phyloP scores from a whole-genome alignment of 257 asterid species.

The Jacaranda copaia region DNA sequence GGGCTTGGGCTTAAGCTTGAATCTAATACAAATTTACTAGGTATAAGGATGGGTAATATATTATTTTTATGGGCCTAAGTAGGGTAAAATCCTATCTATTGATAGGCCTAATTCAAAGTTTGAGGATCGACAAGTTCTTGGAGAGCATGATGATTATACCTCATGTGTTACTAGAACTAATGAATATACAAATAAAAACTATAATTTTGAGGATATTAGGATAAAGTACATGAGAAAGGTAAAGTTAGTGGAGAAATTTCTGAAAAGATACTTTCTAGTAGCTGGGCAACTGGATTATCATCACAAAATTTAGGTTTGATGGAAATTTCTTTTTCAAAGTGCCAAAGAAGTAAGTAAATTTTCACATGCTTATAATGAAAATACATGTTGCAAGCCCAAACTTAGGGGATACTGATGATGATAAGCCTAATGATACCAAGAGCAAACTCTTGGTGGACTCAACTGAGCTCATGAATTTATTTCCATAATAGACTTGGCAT shows the following conservation, averaged over 20 bases:
- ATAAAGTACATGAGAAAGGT: neutral
- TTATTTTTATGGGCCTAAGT: no score
- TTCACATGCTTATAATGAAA: slow-evolving; percentile 23
- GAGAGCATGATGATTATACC: neutral
- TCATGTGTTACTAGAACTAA: neutral
- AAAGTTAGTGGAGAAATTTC: neutral
- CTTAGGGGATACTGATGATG: neutral
- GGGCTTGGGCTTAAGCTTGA: no score
- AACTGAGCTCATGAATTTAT: slow-evolving; percentile 33
- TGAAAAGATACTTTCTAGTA: neutral
- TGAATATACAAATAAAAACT: neutral
- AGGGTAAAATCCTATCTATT: no score
- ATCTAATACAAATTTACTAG: no score
- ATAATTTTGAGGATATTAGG: neutral
- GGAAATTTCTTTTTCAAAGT: neutral
- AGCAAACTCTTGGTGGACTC: slow-evolving; percentile 24
- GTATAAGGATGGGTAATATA: no score
- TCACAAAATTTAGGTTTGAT: neutral
- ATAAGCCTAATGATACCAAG: slow-evolving; percentile 2
- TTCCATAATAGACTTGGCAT: neutral
- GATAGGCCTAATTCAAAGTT: neutral
- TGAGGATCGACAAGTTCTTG: neutral
- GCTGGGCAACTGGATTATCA: neutral
- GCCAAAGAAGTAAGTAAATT: no score
- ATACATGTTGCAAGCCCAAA: slow-evolving; percentile 11